Evolutionary conservation across 1,284 basidiomycete genomes (phyloP).

Genomic region (Tremellales sp.): DNA sequence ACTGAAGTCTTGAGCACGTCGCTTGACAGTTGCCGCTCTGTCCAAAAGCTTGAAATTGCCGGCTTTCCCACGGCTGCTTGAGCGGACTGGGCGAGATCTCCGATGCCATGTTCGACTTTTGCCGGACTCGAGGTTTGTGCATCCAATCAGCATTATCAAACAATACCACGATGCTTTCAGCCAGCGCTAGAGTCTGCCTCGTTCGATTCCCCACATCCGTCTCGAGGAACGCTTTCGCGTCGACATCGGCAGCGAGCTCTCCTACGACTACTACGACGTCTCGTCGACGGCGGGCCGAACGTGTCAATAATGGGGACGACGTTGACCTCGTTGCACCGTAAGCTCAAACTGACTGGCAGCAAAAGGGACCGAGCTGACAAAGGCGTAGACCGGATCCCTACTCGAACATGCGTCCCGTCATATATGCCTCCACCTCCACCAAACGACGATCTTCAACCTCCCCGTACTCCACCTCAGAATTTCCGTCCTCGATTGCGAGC

Average conservation of each 20-base stretch:
- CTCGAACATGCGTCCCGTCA: slow-evolving; percentile 45
- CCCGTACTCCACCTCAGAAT: slow-evolving; percentile 41
- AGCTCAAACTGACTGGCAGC: slow-evolving; percentile 11
- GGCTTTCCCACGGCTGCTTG: too few species aligned
- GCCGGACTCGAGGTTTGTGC: too few species aligned
- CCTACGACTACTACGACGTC: neutral
- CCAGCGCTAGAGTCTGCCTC: too few species aligned
- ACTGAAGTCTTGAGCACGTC: too few species aligned
- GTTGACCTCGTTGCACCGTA: slow-evolving; percentile 45
- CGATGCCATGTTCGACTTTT: too few species aligned
- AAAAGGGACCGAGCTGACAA: neutral
- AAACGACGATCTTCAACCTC: slow-evolving; percentile 30
- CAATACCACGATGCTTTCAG: too few species aligned
- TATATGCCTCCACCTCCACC: slow-evolving; percentile 35
- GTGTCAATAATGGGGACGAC: slow-evolving; percentile 7
- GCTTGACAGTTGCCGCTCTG: too few species aligned
- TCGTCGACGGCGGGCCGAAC: neutral
- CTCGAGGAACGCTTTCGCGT: neutral
- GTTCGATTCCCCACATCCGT: too few species aligned
- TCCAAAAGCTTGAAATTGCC: too few species aligned
- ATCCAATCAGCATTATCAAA: too few species aligned
- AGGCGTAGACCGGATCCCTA: slow-evolving; percentile 37
- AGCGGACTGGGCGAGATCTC: too few species aligned
- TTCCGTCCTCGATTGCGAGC: slow-evolving; percentile 24
- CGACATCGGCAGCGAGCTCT: slow-evolving; percentile 2